These are phyloP conservation scores for Pterocarpus macrocarpus DNA, from an alignment of 306 rosid genomes.

Conservation along the genomic window DNA sequence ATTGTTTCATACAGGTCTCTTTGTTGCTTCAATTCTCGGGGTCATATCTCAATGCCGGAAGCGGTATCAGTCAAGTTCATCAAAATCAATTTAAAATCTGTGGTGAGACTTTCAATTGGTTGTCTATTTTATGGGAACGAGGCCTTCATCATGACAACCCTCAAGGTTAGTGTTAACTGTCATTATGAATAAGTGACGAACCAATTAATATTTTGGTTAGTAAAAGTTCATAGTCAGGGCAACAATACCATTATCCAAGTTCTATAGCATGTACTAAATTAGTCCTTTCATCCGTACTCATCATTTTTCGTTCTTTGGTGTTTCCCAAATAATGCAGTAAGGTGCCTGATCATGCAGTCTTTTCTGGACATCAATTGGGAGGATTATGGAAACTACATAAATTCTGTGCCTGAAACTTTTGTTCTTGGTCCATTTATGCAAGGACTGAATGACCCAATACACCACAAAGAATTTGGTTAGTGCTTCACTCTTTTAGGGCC, in stretches of 20 bases:
- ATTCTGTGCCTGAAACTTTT: constrained; percentile 77
- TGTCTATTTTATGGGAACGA: constrained; percentile 90
- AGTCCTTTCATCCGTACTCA: constrained; percentile 39
- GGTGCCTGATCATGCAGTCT: constrained; percentile 95
- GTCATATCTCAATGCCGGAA: constrained; percentile 52
- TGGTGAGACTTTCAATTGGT: constrained; percentile 73
- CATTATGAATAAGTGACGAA: constrained; percentile 36
- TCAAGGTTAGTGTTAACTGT: constrained; percentile 66
- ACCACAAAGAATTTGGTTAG: constrained; percentile 92
- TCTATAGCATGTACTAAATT: constrained; percentile 12
- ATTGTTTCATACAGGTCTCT: constrained; percentile 66
- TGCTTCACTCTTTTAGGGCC: constrained; percentile 39
- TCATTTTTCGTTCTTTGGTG: constrained; percentile 31
- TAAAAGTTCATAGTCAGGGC: constrained; percentile 30
- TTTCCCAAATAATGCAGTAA: constrained; percentile 72
- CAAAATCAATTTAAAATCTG: constrained; percentile 57
- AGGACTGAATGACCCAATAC: constrained; percentile 90
- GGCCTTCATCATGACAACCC: constrained; percentile 95
- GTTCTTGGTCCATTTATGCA: constrained; percentile 83
- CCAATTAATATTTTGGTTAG: constrained; percentile 16
- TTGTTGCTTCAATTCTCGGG: constrained; percentile 75
- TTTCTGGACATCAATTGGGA: constrained; percentile 80
- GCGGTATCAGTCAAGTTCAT: constrained; percentile 46
- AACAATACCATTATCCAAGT: neutral
- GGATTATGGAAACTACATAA: constrained; percentile 62